Conservation (phyloP, 257 asterid genomes). For the Ajuga chamaepitys region DNA sequence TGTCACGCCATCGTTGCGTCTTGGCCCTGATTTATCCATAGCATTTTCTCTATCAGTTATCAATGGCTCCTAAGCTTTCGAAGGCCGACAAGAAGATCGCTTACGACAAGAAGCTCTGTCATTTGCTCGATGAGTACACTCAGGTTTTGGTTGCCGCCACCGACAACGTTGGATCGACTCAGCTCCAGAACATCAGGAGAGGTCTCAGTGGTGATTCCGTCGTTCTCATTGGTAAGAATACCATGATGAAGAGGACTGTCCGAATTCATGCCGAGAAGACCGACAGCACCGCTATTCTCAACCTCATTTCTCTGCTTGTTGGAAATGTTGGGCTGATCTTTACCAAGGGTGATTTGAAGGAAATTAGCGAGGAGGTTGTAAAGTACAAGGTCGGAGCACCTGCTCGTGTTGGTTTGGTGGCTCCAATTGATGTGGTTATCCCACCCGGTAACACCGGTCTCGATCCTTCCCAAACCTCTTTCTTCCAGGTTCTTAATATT, state of each 20-base stretch:
- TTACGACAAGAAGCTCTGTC: constrained; percentile 71
- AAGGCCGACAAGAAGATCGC: constrained; percentile 80
- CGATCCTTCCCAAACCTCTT: constrained; percentile 92
- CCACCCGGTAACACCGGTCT: constrained; percentile 99
- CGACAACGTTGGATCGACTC: constrained; percentile 86
- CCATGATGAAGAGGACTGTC: constrained; percentile 90
- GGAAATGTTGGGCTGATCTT: constrained; percentile 96
- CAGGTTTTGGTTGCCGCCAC: constrained; percentile 74
- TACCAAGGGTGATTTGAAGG: constrained; percentile 96
- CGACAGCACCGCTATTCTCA: constrained; percentile 58
- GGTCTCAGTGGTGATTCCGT: constrained; percentile 85
- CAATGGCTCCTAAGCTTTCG: constrained; percentile 56
- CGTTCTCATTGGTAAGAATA: constrained; percentile 93
- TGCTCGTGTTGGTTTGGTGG: constrained; percentile 97
- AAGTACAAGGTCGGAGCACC: constrained; percentile 99
- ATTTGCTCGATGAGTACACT: constrained; percentile 65
- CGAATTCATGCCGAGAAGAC: constrained; percentile 80
- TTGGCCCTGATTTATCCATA: too few species aligned
- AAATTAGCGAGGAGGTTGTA: constrained; percentile 92
- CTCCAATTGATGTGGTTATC: constrained; percentile 90
- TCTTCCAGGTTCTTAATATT: constrained; percentile 97
- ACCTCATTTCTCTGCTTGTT: constrained; percentile 75
- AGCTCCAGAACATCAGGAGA: constrained; percentile 68
- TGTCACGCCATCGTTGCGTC: too few species aligned
- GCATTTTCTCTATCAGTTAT: too few species aligned